Evolutionary conservation across 768 basidiomycete genomes (phyloP), one percentile per base, ranked within the genome.

Genomic region (Mycena filopes): DNA sequence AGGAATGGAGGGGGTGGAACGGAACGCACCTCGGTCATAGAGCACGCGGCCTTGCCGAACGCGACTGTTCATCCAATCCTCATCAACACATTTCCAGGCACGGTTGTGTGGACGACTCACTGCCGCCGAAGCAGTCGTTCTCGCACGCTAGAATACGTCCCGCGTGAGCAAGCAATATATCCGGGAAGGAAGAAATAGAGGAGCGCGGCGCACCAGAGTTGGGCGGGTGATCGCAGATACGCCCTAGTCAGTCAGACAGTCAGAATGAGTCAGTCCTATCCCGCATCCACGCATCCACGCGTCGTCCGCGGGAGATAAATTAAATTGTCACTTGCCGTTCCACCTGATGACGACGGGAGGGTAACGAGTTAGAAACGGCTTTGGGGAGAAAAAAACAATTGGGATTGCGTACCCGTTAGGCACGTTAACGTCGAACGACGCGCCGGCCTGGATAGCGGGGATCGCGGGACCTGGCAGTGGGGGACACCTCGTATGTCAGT

Each of bases 41-140:
- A 63, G 54, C 61, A 63, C 2, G 36, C 31, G 1, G 54, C 53
- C 20, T 55, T n/a, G 4, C 61, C 61, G n/a, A 63, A 63, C 10
- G 61, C 61, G 25, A 63, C 60, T 61, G 28, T 3, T 25, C 16
- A 18, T n/a, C 4, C 4, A 48, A 16, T 38, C 10, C 8, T 11
- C n/a, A n/a, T n/a, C n/a, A n/a, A n/a, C n/a, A n/a, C n/a, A n/a
- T n/a, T n/a, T n/a, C n/a, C n/a, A n/a, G n/a, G n/a, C n/a, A n/a
- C n/a, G n/a, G n/a, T n/a, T n/a, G n/a, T n/a, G 29, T 42, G 40
- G 13, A 1, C 12, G 11, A 54, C 60, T 6, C 38, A 61, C 60
- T 63, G 8, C 61, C 61, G 0, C 61, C 61, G 46, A 63, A 63
- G 36, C 61, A 63, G 36, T 63, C 54, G 23, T 63, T 63, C n/a